Evolutionary conservation across 73 alveolate species (phyloP), one percentile per base, ranked within the genome.

Genomic region (Paramecium sexaurelia): DNA sequence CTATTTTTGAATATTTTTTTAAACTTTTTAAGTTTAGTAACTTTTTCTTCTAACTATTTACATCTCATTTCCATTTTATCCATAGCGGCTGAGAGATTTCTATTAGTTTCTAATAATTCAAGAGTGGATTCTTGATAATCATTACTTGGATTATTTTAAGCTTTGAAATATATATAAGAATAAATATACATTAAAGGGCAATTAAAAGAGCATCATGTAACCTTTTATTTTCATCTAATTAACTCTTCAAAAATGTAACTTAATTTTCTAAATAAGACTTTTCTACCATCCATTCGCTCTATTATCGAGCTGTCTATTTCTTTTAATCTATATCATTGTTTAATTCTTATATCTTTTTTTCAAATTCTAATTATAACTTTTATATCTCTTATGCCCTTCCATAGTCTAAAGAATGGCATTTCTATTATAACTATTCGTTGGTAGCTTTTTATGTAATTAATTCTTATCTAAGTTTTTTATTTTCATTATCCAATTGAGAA

Each of bases 31-130:
- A 75, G 68, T 57, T 85, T 88, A 37, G 83, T 94, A 15, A 73
- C 56, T 43, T 93, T 93, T n/a, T 93, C 92, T 83, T 93, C 96
- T 24, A 92, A 91, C 36, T 45, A 17, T 82, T 93, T 91, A 36
- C 96, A 93, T 55, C 96, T 73, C 75, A 71, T 87, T 55, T 93
- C 96, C 61, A 89, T 93, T 67, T 93, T 90, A 47, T 91, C 96
- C 82, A 93, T 41, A 11, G 96, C 95, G 7, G 92, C 92, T 26
- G 96, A 85, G 35, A 93, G 69, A 75, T 67, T 75, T 91, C 92
- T 91, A 35, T 87, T 75, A 22, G 96, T 78, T 47, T 93, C 96
- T 29, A 85, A 78, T 0, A 93, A 47, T 55, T 93, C 95, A 2
- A 68, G 55, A 26, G 66, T 39, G 7, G 87, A 37, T 35, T 88